Evolutionary conservation across 2,329 filamentous ascomycete species (phyloP), one percentile per base, ranked within the genome.

Genomic region (Colletotrichum siamense): DNA sequence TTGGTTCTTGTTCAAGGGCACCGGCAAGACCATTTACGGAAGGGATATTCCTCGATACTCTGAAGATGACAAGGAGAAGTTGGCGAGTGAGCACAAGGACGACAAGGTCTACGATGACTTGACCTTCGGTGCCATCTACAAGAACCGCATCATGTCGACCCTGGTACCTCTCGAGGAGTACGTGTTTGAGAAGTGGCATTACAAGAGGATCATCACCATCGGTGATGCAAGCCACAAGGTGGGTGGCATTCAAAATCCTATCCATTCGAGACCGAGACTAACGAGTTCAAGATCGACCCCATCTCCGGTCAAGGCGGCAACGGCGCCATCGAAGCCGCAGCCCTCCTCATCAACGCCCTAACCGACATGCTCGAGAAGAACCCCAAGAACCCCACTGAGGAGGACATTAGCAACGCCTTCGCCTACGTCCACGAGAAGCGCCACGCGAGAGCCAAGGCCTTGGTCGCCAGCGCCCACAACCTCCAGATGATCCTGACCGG

Each of bases 221-320:
- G 86, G 86, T 0, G 87, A 88, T 77, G 81, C 86, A 1, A 84
- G 82, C 8, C 86, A 88, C 76, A 88, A 87, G 81, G 84, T 83
- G 78, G 6, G 13, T 2, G 15, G 3, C 16, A 16, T 2, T 6
- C 12, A 6, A 5, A 2, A 0, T 9, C n/a, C 4, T 22, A 2
- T 5, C 3, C 6, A 3, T 49, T 13, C 44, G 13, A 8, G 8
- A 6, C 24, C 24, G 5, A 70, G 5, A 24, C 57, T 76, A 15
- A 77, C 59, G 6, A 13, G 10, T 4, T 1, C 15, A 81, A 52
- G 80, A 75, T 78, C 15, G 77, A 82, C 52, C 80, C 80, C 9
- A 78, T 79, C 32, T 66, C 75, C 0, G 80, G 79, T 4, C 79
- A 80, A n/a, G 81, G 81, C 12, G 81, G 80, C 34, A 82, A 82